Evolutionary conservation across 331 rosid species (phyloP).

Genomic region (Pyrus hybrid): DNA sequence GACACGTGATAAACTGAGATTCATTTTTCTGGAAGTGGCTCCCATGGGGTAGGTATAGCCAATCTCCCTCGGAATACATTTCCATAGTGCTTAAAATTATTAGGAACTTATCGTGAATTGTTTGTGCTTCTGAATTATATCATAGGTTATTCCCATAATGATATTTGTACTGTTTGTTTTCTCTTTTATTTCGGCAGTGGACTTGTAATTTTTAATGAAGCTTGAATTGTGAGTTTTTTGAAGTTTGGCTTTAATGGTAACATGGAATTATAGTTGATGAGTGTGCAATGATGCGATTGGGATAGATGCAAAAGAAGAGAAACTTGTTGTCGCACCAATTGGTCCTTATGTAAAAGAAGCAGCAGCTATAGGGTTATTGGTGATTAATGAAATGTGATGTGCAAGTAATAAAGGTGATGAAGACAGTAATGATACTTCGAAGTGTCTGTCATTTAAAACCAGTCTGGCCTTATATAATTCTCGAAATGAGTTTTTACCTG

Average conservation of each 20-base stretch:
- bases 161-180: background rate
- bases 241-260: background rate
- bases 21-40: slow-evolving; percentile 65
- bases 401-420: background rate
- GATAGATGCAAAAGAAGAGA: background rate
- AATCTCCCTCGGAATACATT: background rate
- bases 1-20: slow-evolving; percentile 37
- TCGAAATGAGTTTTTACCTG: background rate
- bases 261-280: background rate
- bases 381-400: background rate
- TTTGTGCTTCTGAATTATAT: background rate
- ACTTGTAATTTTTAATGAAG: background rate
- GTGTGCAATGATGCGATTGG: background rate
- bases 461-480: background rate
- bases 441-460: background rate
- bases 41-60: slow-evolving; percentile 68
- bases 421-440: background rate
- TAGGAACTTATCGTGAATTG: background rate
- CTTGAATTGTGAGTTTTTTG: background rate
- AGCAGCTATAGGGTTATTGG: background rate
- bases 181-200: background rate
- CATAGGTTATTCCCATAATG: background rate
- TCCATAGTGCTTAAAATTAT: background rate
- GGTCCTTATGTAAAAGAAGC: background rate
- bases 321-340: background rate